Percentiles rank a stretch among this genome's conserved stretches.
phyloP scores from a whole-genome alignment of 495 filamentous ascomycete genomes.

The Penicillium dipodomyicola region DNA sequence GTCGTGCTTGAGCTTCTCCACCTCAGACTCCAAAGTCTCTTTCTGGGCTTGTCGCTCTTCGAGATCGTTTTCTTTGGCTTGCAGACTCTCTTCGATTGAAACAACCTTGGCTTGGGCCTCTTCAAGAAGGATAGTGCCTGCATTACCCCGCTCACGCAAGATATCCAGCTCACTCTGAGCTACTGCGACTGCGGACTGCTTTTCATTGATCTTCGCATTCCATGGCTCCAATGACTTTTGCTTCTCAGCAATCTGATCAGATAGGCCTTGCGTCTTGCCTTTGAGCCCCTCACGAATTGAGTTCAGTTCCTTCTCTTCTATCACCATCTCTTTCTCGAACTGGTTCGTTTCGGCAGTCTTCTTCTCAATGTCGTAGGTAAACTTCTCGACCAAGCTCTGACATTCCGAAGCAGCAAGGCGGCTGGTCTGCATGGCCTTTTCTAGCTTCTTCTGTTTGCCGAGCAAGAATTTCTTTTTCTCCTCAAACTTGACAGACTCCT shows the following conservation, averaged over 20 bases:
- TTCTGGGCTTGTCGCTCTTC: slow-evolving; percentile 73
- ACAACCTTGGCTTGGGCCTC: slow-evolving; percentile 80
- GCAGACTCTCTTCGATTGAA: slow-evolving; percentile 65
- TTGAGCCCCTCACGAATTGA: slow-evolving; percentile 80
- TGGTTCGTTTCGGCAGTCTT: slow-evolving; percentile 65
- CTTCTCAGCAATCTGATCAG: slow-evolving; percentile 85
- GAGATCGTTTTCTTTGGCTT: slow-evolving; percentile 69
- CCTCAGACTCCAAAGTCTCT: slow-evolving; percentile 69
- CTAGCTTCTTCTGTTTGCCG: slow-evolving; percentile 89
- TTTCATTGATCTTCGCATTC: slow-evolving; percentile 95
- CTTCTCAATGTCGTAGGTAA: slow-evolving; percentile 71
- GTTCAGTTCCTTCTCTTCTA: slow-evolving; percentile 78
- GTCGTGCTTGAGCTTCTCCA: slow-evolving; percentile 64
- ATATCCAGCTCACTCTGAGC: slow-evolving; percentile 93
- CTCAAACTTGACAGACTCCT: slow-evolving; percentile 94
- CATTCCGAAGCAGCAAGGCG: slow-evolving; percentile 70
- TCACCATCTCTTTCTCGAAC: slow-evolving; percentile 69
- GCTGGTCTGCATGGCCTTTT: slow-evolving; percentile 76
- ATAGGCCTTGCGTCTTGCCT: slow-evolving; percentile 91
- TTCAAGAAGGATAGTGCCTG: slow-evolving; percentile 75
- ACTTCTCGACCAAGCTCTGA: slow-evolving; percentile 72
- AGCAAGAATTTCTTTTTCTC: slow-evolving; percentile 93
- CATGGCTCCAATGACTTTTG: slow-evolving; percentile 95
- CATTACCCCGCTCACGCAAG: slow-evolving; percentile 79
- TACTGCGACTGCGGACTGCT: slow-evolving; percentile 88